Evolutionary conservation across 331 rosid genomes (phyloP), one percentile per base, ranked within the genome.

Genomic region (Malus hybrid): DNA sequence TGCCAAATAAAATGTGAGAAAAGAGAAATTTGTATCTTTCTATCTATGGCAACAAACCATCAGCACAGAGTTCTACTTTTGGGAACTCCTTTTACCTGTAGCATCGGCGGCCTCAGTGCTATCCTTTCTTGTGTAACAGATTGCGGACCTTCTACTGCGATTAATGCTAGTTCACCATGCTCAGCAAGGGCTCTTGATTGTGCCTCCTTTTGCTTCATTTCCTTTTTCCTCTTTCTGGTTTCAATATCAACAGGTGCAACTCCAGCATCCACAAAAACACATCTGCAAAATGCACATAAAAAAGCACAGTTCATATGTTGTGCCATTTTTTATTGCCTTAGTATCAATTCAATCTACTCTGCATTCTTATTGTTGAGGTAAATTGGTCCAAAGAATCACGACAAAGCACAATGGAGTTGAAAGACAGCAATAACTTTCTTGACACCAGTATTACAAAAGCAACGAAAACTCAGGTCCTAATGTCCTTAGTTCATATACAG

Each of bases 251-350:
- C 79, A 32, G 84, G 87, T 7, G 96, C 90, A 80, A 95, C 90
- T 86, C 99, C 99, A 78, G 98, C 93, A 71, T 95, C 99, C 79
- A 89, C 97, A 89, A 92, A 95, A 76, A 95, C 97, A 79, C 96
- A 80, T 88, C 99, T 95, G 87, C 52, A 81, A 76, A 86, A 59
- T 77, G 71, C 74, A 80, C 79, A 70, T 61, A 65, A 44, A 12
- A 73, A 81, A 20, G 68, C 48, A 69, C 39, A 69, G 73, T 31
- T 74, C 69, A 66, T 31, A 31, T 24, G 33, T 33, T 56, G 29
- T 10, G 50, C 59, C 33, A 34, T 65, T 39, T 55, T 78, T 24
- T 16, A 72, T 27, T 34, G 20, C 11, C 69, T 13, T 61, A 3
- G 34, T 18, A 71, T 71, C 65, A 56, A 67, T 22, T 63, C 69